Conservation (phyloP, 2,329 filamentous ascomycete species). For the Ceratocystis colombiana region DNA sequence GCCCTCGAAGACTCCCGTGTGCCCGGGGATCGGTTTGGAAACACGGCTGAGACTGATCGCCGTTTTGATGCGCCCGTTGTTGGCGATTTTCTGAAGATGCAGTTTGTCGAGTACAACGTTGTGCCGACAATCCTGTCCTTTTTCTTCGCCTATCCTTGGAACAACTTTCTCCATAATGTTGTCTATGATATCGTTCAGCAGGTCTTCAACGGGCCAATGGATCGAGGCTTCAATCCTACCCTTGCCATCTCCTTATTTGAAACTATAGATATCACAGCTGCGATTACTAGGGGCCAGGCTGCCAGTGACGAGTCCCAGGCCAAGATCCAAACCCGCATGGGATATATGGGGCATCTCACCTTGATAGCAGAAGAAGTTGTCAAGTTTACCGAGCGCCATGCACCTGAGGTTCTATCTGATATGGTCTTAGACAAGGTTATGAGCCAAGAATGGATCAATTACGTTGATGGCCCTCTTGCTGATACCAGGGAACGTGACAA, state of each 20-base stretch:
- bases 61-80: slow-evolving; percentile 50
- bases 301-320: slow-evolving; percentile 77
- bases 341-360: slow-evolving; percentile 97
- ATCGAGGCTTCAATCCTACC: slow-evolving; percentile 82
- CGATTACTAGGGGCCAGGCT: slow-evolving; percentile 83
- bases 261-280: slow-evolving; percentile 75
- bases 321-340: slow-evolving; percentile 78
- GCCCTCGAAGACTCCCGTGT: slow-evolving; percentile 15
- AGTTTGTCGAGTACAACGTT: slow-evolving; percentile 88
- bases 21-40: background rate
- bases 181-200: slow-evolving; percentile 98
- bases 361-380: slow-evolving; percentile 97
- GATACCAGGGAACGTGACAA: slow-evolving; percentile 95
- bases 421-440: slow-evolving; percentile 79
- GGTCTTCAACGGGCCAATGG: slow-evolving; percentile 97
- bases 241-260: slow-evolving; percentile 90
- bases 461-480: slow-evolving; percentile 84
- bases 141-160: slow-evolving; percentile 98
- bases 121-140: slow-evolving; percentile 96
- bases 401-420: slow-evolving; percentile 75
- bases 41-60: background rate
- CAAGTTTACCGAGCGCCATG: slow-evolving; percentile 92
- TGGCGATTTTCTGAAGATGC: slow-evolving; percentile 87
- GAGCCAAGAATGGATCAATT: slow-evolving; percentile 83
- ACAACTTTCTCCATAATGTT: slow-evolving; percentile 98